Percentiles rank a stretch among this genome's conserved stretches.
phyloP scores from a whole-genome alignment of 139 green algal species.

The Coelastrella sp. region DNA sequence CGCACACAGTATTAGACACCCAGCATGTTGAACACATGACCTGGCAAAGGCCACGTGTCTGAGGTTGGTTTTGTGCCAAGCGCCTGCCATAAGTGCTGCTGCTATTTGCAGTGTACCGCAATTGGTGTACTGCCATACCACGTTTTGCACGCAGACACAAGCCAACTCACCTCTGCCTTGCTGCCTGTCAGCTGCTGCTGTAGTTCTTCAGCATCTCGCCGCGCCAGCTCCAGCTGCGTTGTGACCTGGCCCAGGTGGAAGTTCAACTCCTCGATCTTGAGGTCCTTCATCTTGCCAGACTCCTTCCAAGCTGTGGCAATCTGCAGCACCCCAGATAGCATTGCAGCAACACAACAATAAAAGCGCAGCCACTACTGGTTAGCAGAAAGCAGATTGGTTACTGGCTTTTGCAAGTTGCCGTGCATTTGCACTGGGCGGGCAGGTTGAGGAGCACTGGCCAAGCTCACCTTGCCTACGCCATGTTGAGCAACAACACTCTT shows the following conservation, averaged over 20 bases:
- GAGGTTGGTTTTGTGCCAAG: too few relatives aligned
- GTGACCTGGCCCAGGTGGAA: conserved; percentile 48
- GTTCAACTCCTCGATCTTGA: conserved; percentile 51
- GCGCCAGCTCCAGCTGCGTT: conserved; percentile 26
- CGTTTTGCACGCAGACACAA: background rate
- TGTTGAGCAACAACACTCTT: conserved; percentile 9
- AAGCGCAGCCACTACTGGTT: too few relatives aligned
- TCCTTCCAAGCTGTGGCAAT: conserved; percentile 46
- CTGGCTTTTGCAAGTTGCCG: too few relatives aligned
- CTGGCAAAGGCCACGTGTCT: too few relatives aligned
- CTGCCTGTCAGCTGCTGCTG: conserved; percentile 34
- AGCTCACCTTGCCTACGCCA: conserved; percentile 19
- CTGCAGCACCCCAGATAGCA: background rate
- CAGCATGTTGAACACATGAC: too few relatives aligned
- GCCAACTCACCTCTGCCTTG: background rate
- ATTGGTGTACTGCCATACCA: too few relatives aligned
- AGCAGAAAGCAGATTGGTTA: too few relatives aligned
- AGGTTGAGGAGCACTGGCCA: background rate
- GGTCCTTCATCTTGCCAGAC: conserved; percentile 43
- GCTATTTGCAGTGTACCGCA: too few relatives aligned
- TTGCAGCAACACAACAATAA: too few relatives aligned
- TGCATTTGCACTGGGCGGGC: background rate
- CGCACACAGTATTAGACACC: background rate
- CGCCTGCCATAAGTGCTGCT: too few relatives aligned
- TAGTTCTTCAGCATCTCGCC: background rate